Conservation (phyloP, 495 filamentous ascomycete species). For the Penicillium cinerascens region DNA sequence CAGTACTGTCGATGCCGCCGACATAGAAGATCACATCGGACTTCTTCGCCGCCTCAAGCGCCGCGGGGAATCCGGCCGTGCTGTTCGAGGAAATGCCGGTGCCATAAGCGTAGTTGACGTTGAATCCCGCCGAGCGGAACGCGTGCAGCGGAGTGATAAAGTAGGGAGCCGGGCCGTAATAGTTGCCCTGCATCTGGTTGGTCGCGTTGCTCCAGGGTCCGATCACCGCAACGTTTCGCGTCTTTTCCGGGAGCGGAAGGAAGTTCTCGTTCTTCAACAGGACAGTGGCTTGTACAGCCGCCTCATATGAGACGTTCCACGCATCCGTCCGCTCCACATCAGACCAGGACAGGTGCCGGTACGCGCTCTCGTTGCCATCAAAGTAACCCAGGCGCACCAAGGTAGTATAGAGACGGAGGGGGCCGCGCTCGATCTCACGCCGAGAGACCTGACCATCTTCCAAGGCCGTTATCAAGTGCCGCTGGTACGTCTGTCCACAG, state of each 20-base stretch:
- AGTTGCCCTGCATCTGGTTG: slow-evolving; percentile 56
- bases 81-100: slow-evolving; percentile 34
- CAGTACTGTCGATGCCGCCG: slow-evolving; percentile 48
- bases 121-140: slow-evolving; percentile 38
- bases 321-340: slow-evolving; percentile 46
- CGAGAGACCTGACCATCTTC: no score
- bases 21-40: slow-evolving; percentile 51
- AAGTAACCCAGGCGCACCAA: slow-evolving; percentile 55
- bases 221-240: slow-evolving; percentile 43
- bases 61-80: slow-evolving; percentile 33
- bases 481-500: slow-evolving; percentile 43
- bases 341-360: neutral
- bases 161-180: slow-evolving; percentile 49
- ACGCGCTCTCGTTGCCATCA: slow-evolving; percentile 32
- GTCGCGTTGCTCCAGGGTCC: slow-evolving; percentile 53
- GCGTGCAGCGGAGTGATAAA: slow-evolving; percentile 48
- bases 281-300: slow-evolving; percentile 50
- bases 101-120: slow-evolving; percentile 43
- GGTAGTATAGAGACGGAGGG: no score
- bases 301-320: slow-evolving; percentile 46
- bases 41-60: slow-evolving; percentile 38
- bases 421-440: no score
- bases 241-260: slow-evolving; percentile 38
- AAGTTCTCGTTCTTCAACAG: slow-evolving; percentile 55
- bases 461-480: no score